A percentile compares a stretch with the other conserved stretches of the same genome.
These are phyloP conservation scores for Pseudopediastrum boryanum DNA, from an alignment of 139 green algal species.

Conservation along the genomic window DNA sequence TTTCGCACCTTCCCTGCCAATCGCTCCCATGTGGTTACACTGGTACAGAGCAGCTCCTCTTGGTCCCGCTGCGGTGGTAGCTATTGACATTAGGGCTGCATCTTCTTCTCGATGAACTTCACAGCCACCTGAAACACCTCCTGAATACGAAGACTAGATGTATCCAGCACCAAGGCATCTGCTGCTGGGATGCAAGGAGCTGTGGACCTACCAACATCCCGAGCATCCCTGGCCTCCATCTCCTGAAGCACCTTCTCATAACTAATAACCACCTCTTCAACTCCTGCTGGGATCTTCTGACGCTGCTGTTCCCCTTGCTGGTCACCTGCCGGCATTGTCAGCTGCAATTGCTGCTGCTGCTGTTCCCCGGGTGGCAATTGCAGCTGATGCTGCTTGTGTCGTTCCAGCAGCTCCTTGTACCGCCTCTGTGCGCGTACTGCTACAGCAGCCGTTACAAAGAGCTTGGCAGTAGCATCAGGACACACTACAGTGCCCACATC, in stretches of 20 bases:
- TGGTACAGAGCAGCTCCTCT: too few relatives aligned
- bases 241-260: conserved; percentile 10
- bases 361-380: background rate
- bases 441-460: conserved; percentile 19
- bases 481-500: conserved; percentile 31
- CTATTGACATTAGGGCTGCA: too few relatives aligned
- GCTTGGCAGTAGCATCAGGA: conserved; percentile 27
- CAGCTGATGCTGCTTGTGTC: background rate
- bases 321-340: background rate
- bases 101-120: too few relatives aligned
- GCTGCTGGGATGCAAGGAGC: conserved; percentile 15
- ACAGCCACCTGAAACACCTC: conserved; percentile 3
- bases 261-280: background rate
- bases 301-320: background rate
- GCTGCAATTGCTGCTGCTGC: background rate
- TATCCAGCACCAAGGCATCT: conserved; percentile 29
- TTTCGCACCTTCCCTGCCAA: too few relatives aligned
- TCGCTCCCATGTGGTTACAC: too few relatives aligned
- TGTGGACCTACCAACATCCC: conserved; percentile 7
- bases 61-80: too few relatives aligned
- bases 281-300: background rate
- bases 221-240: conserved; percentile 20
- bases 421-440: conserved; percentile 19
- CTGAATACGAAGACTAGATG: conserved; percentile 19
- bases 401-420: conserved; percentile 2